Conservation (phyloP, 1,284 basidiomycete species). For the Cryptococcus amylolentus region DNA sequence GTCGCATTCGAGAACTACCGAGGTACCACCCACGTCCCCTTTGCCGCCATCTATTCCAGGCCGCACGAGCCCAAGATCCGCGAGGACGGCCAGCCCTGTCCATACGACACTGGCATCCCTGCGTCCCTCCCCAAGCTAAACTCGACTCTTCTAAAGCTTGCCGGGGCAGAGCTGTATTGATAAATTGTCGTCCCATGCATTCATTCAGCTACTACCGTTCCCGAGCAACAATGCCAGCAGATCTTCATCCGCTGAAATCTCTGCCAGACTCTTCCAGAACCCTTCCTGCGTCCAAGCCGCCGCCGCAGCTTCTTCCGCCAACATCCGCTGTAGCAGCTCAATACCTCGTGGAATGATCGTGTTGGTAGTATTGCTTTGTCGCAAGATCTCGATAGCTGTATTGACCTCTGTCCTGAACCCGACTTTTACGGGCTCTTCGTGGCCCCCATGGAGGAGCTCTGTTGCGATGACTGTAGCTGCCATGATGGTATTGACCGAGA, state of each 20-base stretch:
- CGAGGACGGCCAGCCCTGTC: slow-evolving; percentile 16
- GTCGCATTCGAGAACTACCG: slow-evolving; percentile 14
- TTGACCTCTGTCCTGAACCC: slow-evolving; percentile 8
- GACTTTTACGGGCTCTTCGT: slow-evolving; percentile 1
- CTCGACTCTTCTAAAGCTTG: slow-evolving; percentile 5
- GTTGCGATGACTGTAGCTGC: slow-evolving; percentile 27
- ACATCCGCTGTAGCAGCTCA: slow-evolving; percentile 15
- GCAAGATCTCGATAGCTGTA: slow-evolving; percentile 9
- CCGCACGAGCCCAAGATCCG: slow-evolving; percentile 11
- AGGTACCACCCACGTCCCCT: slow-evolving; percentile 27
- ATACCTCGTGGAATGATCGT: slow-evolving; percentile 15
- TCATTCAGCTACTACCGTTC: not conserved
- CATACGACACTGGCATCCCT: slow-evolving; percentile 20
- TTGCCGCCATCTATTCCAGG: slow-evolving; percentile 18
- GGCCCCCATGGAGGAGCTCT: slow-evolving; percentile 27
- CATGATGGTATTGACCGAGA: slow-evolving; percentile 28
- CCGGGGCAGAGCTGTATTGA: slow-evolving; percentile 12
- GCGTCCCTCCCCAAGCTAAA: not conserved
- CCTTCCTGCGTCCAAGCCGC: not conserved
- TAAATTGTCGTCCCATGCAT: not conserved
- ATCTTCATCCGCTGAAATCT: too few relatives aligned
- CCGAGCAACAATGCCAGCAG: too few relatives aligned
- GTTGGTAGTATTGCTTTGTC: slow-evolving; percentile 1
- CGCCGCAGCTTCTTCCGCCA: slow-evolving; percentile 9
- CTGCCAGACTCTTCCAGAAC: too few relatives aligned